These are phyloP conservation scores for Crucibulum parvulum DNA, from an alignment of 1,284 basidiomycete species.

Conservation along the genomic window DNA sequence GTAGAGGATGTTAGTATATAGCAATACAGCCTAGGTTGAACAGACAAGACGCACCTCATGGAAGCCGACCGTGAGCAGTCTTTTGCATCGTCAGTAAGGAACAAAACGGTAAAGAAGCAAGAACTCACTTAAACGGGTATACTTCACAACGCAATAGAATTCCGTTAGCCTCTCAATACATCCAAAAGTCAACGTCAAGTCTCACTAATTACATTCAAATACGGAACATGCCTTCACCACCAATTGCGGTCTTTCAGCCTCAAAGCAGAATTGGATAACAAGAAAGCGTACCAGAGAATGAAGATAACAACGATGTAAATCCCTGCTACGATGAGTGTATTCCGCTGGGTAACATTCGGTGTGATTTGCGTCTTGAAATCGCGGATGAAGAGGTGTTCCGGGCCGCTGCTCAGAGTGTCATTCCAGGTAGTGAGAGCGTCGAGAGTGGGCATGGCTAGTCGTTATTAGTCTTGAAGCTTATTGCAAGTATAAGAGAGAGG, in stretches of 20 bases:
- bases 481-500: not conserved
- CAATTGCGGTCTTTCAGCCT: not conserved
- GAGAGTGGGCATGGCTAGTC: constrained; percentile 6
- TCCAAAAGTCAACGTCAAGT: constrained; percentile 16
- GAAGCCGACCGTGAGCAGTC: constrained; percentile 86
- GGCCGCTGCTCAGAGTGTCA: not conserved
- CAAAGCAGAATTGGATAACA: not conserved
- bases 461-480: not conserved
- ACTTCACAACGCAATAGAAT: constrained; percentile 50
- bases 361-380: constrained; percentile 51
- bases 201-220: constrained; percentile 75
- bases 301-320: constrained; percentile 76
- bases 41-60: constrained; percentile 71
- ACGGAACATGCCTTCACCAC: constrained; percentile 78
- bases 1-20: constrained; percentile 10
- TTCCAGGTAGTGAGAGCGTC: not conserved
- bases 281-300: constrained; percentile 69
- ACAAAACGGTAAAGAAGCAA: not conserved
- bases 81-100: constrained; percentile 28
- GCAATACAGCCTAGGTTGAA: not conserved
- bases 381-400: constrained; percentile 29
- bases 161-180: not conserved
- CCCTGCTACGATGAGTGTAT: constrained; percentile 81
- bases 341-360: constrained; percentile 76
- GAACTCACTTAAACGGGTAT: constrained; percentile 89